Evolutionary conservation across 164 flowering plant genomes (phyloP).

Genomic region (Chimonanthus praecox): DNA sequence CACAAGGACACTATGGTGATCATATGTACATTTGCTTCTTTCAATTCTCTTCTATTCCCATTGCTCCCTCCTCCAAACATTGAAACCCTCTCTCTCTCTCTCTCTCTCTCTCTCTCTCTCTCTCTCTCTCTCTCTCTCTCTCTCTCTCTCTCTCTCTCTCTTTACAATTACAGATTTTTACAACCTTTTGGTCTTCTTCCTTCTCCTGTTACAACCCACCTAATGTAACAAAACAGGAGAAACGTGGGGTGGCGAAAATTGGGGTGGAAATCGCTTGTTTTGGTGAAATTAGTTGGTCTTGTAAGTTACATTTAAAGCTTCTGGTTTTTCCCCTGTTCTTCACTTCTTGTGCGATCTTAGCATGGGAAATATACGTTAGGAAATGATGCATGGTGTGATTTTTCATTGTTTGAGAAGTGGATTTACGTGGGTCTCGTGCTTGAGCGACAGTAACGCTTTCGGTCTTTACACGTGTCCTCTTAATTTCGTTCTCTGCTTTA

Average conservation of each 20-base stretch:
- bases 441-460: neutral
- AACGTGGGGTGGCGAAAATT: neutral
- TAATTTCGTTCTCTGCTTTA: too few relatives aligned
- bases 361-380: neutral
- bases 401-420: neutral
- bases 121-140: too few relatives aligned
- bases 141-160: too few relatives aligned
- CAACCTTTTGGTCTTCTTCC: too few relatives aligned
- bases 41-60: constrained; percentile 8
- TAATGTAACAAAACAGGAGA: neutral
- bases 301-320: neutral
- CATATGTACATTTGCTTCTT: constrained; percentile 19
- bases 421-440: neutral
- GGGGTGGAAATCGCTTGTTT: neutral
- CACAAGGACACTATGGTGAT: constrained; percentile 23
- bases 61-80: neutral
- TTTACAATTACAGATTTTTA: too few relatives aligned
- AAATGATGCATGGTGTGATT: neutral
- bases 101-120: too few relatives aligned
- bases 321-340: neutral
- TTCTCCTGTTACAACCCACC: too few relatives aligned
- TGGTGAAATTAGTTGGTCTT: neutral
- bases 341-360: too few relatives aligned
- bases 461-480: neutral
- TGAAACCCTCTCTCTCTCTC: neutral